Conservation (phyloP, 2,329 filamentous ascomycete genomes). For the Calonectria honghensis region DNA sequence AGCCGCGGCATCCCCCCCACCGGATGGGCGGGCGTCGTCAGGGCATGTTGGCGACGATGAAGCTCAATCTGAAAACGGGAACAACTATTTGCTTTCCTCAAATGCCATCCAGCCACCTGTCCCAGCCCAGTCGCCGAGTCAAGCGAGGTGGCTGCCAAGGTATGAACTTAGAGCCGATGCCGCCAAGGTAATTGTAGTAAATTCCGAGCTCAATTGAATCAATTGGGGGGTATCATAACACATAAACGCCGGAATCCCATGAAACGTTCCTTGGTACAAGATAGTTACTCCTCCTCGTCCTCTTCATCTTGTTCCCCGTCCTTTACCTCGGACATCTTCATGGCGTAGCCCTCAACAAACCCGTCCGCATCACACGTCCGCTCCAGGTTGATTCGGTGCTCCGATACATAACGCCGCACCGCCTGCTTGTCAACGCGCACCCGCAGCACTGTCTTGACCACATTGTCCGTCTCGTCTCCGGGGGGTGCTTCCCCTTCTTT, state of each 20-base stretch:
- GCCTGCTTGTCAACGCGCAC: conserved; percentile 73
- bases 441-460: conserved; percentile 62
- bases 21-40: conserved; percentile 15
- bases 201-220: conserved; percentile 41
- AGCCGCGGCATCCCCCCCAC: conserved; percentile 41
- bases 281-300: conserved; percentile 35
- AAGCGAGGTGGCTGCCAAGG: conserved; percentile 4
- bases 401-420: conserved; percentile 80
- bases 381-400: conserved; percentile 77
- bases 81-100: not conserved
- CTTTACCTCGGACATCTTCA: conserved; percentile 62
- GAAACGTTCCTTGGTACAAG: conserved; percentile 19
- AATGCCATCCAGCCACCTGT: not conserved
- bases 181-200: not conserved
- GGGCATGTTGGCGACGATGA: not conserved
- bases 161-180: not conserved
- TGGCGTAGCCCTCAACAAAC: conserved; percentile 81
- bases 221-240: conserved; percentile 33
- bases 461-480: conserved; percentile 56
- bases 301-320: conserved; percentile 59
- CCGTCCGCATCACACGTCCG: conserved; percentile 83
- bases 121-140: not conserved
- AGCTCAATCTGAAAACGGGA: not conserved
- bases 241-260: conserved; percentile 20
- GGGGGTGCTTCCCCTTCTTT: conserved; percentile 44